These are phyloP conservation scores for Thermothielavioides terrestris DNA, from an alignment of 495 filamentous ascomycete species.

Conservation along the genomic window DNA sequence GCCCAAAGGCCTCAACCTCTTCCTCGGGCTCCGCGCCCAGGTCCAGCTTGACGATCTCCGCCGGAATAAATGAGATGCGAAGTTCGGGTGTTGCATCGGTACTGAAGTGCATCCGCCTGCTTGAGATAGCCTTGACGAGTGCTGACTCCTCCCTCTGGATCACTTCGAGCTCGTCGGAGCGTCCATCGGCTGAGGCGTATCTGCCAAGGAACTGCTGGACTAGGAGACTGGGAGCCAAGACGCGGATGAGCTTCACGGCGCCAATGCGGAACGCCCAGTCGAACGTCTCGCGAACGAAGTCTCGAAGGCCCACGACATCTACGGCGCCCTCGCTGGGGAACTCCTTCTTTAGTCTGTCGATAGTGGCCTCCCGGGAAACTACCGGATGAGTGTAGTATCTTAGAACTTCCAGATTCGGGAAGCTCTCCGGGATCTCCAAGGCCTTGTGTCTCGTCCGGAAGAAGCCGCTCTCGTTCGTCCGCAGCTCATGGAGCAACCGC, in stretches of 20 bases:
- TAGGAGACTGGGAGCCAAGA: slow-evolving; percentile 70
- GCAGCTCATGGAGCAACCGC: slow-evolving; percentile 62
- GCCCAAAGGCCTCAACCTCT: slow-evolving; percentile 35
- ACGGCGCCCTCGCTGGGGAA: slow-evolving; percentile 57
- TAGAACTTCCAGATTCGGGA: slow-evolving; percentile 70
- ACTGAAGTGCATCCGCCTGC: slow-evolving; percentile 55
- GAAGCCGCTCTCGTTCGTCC: slow-evolving; percentile 73
- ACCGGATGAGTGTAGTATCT: slow-evolving; percentile 80
- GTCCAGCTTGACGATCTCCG: slow-evolving; percentile 68
- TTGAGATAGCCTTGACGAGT: slow-evolving; percentile 55
- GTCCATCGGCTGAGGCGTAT: slow-evolving; percentile 11
- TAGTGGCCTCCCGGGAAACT: slow-evolving; percentile 54
- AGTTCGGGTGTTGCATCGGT: slow-evolving; percentile 71
- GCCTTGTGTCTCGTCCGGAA: slow-evolving; percentile 68
- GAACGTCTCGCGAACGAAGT: slow-evolving; percentile 69
- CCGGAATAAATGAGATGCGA: slow-evolving; percentile 67
- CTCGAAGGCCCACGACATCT: slow-evolving; percentile 58
- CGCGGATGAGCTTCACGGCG: slow-evolving; percentile 75
- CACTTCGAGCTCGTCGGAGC: slow-evolving; percentile 35
- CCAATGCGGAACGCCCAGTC: slow-evolving; percentile 74
- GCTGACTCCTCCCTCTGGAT: slow-evolving; percentile 36
- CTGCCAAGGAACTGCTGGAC: slow-evolving; percentile 50
- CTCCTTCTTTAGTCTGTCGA: slow-evolving; percentile 48
- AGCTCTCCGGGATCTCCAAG: slow-evolving; percentile 67
- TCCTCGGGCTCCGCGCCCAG: slow-evolving; percentile 60